These are phyloP conservation scores for Pythium folliculosum DNA, from an alignment of 352 stramenopile species.

Conservation along the genomic window DNA sequence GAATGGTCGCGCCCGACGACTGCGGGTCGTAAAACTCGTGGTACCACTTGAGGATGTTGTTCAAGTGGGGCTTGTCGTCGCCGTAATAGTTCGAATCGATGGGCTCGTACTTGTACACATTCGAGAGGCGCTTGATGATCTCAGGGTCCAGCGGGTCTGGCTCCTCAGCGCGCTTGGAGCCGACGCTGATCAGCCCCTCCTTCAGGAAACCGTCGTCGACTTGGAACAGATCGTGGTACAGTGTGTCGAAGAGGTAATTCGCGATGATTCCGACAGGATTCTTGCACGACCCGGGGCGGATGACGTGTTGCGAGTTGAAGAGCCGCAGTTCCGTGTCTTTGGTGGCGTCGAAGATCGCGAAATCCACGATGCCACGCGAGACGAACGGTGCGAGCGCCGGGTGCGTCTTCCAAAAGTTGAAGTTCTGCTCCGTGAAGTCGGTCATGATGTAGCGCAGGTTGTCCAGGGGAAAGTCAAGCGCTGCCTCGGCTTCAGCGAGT, in stretches of 20 bases:
- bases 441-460: conserved; percentile 96
- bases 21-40: conserved; percentile 74
- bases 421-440: conserved; percentile 92
- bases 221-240: conserved; percentile 91
- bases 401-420: conserved; percentile 93
- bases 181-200: conserved; percentile 90
- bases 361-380: conserved; percentile 86
- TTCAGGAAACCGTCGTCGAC: conserved; percentile 86
- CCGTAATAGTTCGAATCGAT: conserved; percentile 87
- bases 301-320: conserved; percentile 50
- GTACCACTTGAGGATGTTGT: conserved; percentile 93
- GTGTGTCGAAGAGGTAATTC: conserved; percentile 96
- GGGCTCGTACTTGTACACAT: conserved; percentile 86
- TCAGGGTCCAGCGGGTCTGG: conserved; percentile 89
- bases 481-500: conserved; percentile 60
- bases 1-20: conserved; percentile 71
- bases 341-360: conserved; percentile 94
- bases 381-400: conserved; percentile 86
- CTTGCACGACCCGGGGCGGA: conserved; percentile 53
- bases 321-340: conserved; percentile 83
- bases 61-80: conserved; percentile 65
- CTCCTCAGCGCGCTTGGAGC: conserved; percentile 63
- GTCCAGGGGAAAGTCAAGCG: conserved; percentile 78
- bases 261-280: conserved; percentile 92
- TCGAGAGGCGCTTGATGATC: conserved; percentile 93